Conservation (phyloP, 176 grass and related monocot genomes). For the Otatea glauca region DNA sequence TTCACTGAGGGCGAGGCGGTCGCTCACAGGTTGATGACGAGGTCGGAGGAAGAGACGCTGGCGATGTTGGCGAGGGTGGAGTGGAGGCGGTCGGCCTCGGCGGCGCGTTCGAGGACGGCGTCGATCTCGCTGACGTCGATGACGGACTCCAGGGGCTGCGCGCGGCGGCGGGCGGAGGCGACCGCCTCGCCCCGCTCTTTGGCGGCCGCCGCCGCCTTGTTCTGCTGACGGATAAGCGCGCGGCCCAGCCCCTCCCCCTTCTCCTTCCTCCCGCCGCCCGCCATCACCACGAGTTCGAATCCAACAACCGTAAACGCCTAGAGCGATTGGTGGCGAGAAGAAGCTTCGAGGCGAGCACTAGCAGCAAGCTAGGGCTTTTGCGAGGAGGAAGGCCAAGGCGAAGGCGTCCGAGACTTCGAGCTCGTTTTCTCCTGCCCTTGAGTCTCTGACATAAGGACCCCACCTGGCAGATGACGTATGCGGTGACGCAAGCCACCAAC, state of each 20-base stretch:
- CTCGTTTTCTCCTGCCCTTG: conserved; percentile 4
- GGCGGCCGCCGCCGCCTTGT: conserved; percentile 61
- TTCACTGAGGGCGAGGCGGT: background rate
- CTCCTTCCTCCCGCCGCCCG: conserved; percentile 57
- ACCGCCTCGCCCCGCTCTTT: conserved; percentile 73
- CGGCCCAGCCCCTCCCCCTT: conserved; percentile 66
- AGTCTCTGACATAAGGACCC: background rate
- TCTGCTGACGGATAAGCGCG: conserved; percentile 70
- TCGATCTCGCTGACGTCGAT: conserved; percentile 89
- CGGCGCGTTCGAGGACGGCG: conserved; percentile 70
- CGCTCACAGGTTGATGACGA: conserved; percentile 66
- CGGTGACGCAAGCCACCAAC: background rate
- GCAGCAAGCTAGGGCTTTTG: conserved; percentile 42
- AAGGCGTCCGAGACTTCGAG: background rate
- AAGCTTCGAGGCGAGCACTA: background rate
- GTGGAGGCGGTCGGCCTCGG: conserved; percentile 56
- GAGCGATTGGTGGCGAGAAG: background rate
- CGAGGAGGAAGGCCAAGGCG: background rate
- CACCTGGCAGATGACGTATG: conserved; percentile 12
- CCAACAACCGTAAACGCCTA: background rate
- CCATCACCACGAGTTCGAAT: conserved; percentile 10
- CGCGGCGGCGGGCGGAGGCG: conserved; percentile 47
- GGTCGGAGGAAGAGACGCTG: conserved; percentile 40
- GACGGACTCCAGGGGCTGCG: conserved; percentile 70
- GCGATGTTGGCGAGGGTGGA: conserved; percentile 43